phyloP scores from a whole-genome alignment of 1,284 basidiomycete genomes.

The Leucoagaricus sp. region DNA sequence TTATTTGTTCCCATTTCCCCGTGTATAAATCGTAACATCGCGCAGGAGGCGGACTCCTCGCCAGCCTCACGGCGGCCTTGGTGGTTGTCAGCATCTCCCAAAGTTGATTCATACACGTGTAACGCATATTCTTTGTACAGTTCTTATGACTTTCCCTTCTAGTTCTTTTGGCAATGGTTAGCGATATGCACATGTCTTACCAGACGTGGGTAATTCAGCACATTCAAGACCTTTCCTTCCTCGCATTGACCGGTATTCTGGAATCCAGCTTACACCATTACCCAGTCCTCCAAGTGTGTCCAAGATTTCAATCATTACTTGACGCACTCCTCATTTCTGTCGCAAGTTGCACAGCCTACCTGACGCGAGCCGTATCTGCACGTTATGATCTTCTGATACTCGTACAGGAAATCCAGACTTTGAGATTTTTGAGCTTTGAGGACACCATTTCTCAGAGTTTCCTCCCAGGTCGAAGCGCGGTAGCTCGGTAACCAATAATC shows the following conservation, averaged over 20 bases:
- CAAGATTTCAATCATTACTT: too few relatives aligned
- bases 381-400: not conserved
- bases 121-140: not conserved
- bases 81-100: constrained; percentile 2
- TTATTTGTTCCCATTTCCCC: not conserved
- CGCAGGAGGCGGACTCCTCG: constrained; percentile 1
- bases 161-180: constrained; percentile 12
- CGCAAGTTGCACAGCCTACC: too few relatives aligned
- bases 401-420: not conserved
- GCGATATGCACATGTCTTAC: constrained; percentile 12
- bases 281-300: not conserved
- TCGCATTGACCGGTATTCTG: not conserved
- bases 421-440: not conserved
- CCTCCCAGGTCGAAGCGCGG: not conserved
- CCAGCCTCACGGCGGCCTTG: not conserved
- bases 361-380: too few relatives aligned
- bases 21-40: not conserved
- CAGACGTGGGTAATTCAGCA: constrained; percentile 7
- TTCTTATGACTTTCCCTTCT: not conserved
- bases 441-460: not conserved
- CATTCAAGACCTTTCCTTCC: not conserved
- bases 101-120: not conserved
- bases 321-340: too few relatives aligned
- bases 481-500: not conserved
- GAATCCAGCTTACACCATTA: not conserved